Conservation (phyloP, 305 asterid genomes). For the Salvia sclarea region DNA sequence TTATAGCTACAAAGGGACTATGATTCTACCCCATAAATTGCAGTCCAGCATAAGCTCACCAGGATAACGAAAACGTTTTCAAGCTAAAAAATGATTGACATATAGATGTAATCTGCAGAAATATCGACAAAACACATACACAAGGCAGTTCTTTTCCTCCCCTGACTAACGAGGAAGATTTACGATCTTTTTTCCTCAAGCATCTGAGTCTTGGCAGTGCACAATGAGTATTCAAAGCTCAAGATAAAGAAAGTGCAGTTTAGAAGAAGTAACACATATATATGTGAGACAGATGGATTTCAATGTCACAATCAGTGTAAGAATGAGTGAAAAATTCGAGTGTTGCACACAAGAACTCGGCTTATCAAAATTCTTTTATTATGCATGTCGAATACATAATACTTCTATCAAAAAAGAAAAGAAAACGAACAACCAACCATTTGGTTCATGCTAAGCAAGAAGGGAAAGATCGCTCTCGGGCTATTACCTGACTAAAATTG, state of each 20-base stretch:
- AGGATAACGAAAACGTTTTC: too few relatives aligned
- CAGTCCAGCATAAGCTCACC: not conserved
- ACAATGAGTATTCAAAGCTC: not conserved
- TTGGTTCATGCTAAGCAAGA: constrained; percentile 8
- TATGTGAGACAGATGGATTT: not conserved
- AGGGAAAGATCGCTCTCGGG: constrained; percentile 21
- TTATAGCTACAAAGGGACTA: too few relatives aligned
- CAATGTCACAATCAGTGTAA: not conserved
- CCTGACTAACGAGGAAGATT: not conserved
- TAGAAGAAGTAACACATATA: not conserved
- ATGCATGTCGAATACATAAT: constrained; percentile 17
- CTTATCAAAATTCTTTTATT: constrained; percentile 3
- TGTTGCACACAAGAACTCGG: not conserved
- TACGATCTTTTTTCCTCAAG: not conserved
- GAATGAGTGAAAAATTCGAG: not conserved
- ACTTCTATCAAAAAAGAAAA: constrained; percentile 3
- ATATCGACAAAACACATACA: not conserved
- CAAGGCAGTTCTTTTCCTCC: not conserved
- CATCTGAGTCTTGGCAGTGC: not conserved
- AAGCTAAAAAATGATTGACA: not conserved
- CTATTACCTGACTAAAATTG: constrained; percentile 30
- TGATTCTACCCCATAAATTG: not conserved
- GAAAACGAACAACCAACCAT: too few relatives aligned
- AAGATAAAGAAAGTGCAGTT: not conserved
- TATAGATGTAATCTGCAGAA: not conserved